Percentiles rank a stretch among this genome's conserved stretches.
Conservation (phyloP, 805 yeast genomes). For the Starmerella riodocensis region DNA sequence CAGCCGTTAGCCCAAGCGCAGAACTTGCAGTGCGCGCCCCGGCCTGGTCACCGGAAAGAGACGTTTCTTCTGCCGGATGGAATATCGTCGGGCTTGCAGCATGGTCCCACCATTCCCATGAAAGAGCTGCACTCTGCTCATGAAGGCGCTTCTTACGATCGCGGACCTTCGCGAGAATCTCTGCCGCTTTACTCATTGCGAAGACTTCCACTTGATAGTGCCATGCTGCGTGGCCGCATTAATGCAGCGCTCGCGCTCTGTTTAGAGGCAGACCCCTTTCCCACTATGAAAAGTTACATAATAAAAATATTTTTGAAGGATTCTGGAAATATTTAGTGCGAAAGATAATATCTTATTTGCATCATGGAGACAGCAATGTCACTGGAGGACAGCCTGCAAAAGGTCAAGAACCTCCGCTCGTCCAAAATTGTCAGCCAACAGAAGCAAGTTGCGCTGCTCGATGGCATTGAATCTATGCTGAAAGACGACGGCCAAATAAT, state of each 20-base stretch:
- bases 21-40: no score
- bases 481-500: conserved; percentile 50
- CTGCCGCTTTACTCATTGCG: conserved; percentile 10
- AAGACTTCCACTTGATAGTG: neutral
- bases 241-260: no score
- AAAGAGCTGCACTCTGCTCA: no score
- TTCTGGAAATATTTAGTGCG: no score
- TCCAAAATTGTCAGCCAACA: conserved; percentile 20
- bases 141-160: conserved; percentile 19
- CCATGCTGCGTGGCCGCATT: no score
- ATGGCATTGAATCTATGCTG: conserved; percentile 84
- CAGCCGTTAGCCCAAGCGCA: no score
- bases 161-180: conserved; percentile 17
- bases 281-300: no score
- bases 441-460: conserved; percentile 56
- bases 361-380: conserved; percentile 9
- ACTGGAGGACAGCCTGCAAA: conserved; percentile 15
- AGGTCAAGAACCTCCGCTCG: conserved; percentile 11
- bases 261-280: no score
- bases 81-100: neutral
- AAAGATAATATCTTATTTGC: no score
- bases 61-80: conserved; percentile 2
- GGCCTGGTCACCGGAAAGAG: no score
- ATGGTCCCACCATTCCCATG: conserved; percentile 9
- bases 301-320: no score